Percentiles rank a stretch among this genome's conserved stretches.
Conservation (phyloP, 176 grass and related monocot genomes). For the Avena insularis region DNA sequence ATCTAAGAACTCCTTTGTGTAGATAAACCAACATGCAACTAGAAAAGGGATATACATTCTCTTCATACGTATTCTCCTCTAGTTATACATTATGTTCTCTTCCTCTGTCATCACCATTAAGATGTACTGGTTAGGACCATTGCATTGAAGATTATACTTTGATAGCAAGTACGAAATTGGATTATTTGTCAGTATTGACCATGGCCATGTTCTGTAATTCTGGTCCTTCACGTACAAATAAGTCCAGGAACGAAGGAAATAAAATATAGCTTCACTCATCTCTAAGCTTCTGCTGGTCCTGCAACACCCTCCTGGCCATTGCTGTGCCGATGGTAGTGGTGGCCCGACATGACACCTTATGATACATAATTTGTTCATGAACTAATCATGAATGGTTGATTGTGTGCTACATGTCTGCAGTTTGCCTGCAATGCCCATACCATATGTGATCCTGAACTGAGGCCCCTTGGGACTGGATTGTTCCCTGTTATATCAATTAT, state of each 20-base stretch:
- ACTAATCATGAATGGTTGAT: constrained; percentile 34
- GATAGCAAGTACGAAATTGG: neutral
- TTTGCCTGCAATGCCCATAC: constrained; percentile 95
- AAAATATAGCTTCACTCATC: neutral
- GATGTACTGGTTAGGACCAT: neutral
- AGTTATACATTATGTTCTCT: neutral
- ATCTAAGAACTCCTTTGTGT: neutral
- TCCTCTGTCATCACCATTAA: neutral
- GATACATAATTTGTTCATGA: constrained; percentile 30
- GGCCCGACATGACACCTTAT: neutral
- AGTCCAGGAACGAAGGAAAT: neutral
- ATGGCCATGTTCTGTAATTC: neutral
- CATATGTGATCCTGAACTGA: constrained; percentile 93
- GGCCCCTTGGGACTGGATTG: constrained; percentile 83
- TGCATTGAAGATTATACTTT: neutral
- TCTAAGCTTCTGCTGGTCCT: neutral
- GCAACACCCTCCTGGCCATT: neutral
- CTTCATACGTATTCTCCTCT: neutral
- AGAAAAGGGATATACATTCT: constrained; percentile 9
- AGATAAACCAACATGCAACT: neutral
- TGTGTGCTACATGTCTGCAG: constrained; percentile 52
- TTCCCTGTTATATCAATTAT: constrained; percentile 96
- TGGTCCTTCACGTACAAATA: neutral
- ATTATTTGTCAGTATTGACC: constrained; percentile 23
- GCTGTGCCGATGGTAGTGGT: neutral